These are phyloP conservation scores for Yamadazyma trypodendri DNA, from an alignment of 1,139 yeast species.

Conservation along the genomic window DNA sequence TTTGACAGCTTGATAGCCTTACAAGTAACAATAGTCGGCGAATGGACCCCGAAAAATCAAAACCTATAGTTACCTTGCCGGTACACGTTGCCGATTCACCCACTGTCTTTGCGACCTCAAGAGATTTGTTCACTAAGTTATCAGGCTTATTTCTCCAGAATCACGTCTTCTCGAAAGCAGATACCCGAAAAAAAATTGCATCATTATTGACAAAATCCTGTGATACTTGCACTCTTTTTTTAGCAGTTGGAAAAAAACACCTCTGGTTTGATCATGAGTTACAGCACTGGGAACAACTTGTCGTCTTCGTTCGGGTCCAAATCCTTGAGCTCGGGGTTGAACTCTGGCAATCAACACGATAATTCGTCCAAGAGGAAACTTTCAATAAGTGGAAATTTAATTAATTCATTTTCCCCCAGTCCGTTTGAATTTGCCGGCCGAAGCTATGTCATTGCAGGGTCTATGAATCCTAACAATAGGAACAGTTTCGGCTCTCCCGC, in stretches of 20 bases:
- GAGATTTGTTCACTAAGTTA: too few species aligned
- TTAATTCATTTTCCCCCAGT: constrained; percentile 18
- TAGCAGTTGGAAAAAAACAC: too few species aligned
- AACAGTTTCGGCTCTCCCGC: constrained; percentile 29
- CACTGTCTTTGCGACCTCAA: too few species aligned
- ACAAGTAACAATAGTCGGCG: too few species aligned
- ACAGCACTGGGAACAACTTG: constrained; percentile 5
- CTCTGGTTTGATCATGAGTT: constrained; percentile 11
- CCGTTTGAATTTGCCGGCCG: constrained; percentile 46
- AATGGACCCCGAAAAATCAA: too few species aligned
- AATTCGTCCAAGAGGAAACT: constrained; percentile 6
- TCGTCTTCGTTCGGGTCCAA: constrained; percentile 1
- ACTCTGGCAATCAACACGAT: background rate
- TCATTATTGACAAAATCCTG: background rate
- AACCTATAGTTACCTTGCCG: too few species aligned
- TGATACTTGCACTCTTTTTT: too few species aligned
- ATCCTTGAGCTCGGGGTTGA: constrained; percentile 1
- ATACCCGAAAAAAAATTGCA: background rate
- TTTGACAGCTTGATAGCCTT: too few species aligned
- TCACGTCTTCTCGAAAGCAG: too few species aligned
- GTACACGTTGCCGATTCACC: too few species aligned
- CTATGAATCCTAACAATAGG: constrained; percentile 13
- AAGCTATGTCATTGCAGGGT: constrained; percentile 33
- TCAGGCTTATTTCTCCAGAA: too few species aligned
- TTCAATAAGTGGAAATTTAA: constrained; percentile 5